These are phyloP conservation scores for Fusarium algeriense DNA, from an alignment of 2,329 filamentous ascomycete genomes.

Conservation along the genomic window DNA sequence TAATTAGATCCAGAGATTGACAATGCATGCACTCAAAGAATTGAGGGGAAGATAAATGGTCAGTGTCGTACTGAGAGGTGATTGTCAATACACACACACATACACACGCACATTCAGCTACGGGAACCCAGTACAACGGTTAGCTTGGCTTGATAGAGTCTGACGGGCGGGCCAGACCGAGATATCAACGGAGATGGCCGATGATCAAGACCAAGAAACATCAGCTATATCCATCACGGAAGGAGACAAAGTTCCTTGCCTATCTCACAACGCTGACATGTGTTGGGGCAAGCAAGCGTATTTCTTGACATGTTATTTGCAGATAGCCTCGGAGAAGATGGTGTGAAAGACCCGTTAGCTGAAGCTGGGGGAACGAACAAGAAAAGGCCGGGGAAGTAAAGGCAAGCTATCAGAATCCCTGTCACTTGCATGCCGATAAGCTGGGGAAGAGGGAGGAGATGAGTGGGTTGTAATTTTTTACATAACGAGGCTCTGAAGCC, in stretches of 20 bases:
- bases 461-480: conserved; percentile 14
- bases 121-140: conserved; percentile 5
- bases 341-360: conserved; percentile 25
- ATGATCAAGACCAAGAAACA: not conserved
- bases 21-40: conserved; percentile 1
- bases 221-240: conserved; percentile 22
- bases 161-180: conserved; percentile 28
- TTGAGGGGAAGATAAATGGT: not conserved
- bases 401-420: conserved; percentile 20
- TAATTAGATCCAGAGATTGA: conserved; percentile 1
- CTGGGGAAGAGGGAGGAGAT: conserved; percentile 5
- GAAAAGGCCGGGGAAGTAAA: conserved; percentile 9
- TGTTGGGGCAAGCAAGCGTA: not conserved
- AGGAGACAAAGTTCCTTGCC: conserved; percentile 18
- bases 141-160: conserved; percentile 4
- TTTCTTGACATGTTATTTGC: not conserved
- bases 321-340: conserved; percentile 4
- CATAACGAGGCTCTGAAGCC: conserved; percentile 9
- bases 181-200: conserved; percentile 31
- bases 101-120: not conserved
- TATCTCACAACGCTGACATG: conserved; percentile 18
- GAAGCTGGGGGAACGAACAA: conserved; percentile 3
- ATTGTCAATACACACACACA: not conserved
- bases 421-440: not conserved
- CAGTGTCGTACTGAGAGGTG: not conserved